Conservation (phyloP, 2,329 filamentous ascomycete species). For the Paecilomyces variotii region DNA sequence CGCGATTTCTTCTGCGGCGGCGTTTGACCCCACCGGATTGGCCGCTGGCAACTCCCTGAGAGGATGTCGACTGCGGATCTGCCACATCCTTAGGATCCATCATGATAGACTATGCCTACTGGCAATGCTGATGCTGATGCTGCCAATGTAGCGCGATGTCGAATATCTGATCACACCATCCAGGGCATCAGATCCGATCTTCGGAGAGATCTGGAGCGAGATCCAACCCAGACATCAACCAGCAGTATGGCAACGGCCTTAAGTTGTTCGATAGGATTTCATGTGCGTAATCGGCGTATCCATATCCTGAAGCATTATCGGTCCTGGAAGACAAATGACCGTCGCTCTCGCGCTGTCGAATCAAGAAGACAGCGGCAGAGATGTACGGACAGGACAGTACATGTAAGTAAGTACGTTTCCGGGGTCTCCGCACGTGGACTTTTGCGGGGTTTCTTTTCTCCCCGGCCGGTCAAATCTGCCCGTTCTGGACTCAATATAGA, state of each 20-base stretch:
- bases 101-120: not conserved
- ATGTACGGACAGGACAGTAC: not conserved
- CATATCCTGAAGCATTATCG: not conserved
- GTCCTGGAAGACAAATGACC: not conserved
- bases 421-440: not conserved
- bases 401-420: not conserved
- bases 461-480: not conserved
- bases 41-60: not conserved
- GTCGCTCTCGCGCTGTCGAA: not conserved
- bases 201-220: not conserved
- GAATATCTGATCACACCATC: not conserved
- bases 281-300: not conserved
- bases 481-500: not conserved
- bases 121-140: not conserved
- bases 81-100: not conserved
- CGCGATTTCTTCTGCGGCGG: constrained; percentile 17
- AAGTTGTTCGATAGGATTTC: not conserved
- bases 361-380: not conserved
- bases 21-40: not conserved
- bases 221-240: not conserved
- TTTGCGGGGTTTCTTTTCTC: not conserved
- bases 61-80: not conserved
- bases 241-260: not conserved
- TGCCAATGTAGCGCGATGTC: not conserved
- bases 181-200: not conserved